Base-by-base conservation (phyloP, 2,329 filamentous ascomycete genomes). In the Alternaria sp. region DNA sequence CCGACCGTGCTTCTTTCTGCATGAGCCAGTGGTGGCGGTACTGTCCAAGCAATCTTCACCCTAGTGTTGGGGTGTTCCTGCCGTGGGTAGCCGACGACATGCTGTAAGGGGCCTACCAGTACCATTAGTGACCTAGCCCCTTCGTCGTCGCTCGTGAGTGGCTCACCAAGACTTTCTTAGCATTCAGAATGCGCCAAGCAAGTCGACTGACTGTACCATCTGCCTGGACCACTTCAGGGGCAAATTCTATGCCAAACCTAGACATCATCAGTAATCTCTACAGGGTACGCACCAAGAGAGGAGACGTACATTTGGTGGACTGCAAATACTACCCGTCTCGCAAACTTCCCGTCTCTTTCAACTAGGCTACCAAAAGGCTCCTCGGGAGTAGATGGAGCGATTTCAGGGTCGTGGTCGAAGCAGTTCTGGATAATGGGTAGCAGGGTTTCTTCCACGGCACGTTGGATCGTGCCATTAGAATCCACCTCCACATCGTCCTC, bases 181-280 rank as follows among this genome's bases (percentile, higher is more conserved):
- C 95, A 77, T 97, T 97, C 78, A 91, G 95, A 65, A 99, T 92
- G 73, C 95, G 87, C 94, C 94, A 97, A 6, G 94, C 93, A 65
- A 99, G 82, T 75, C 97, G 97, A 74, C 86, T 88, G 61, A 98
- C 92, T 69, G 90, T 96, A 6, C 95, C 93, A 81, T 99, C 95
- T 0, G 94, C 93, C 54, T 92, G 89, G 32, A 99, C 95, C 1
- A 98, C 94, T 45, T 93, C 92, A 0, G 94, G 90, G 2, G 95
- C 92, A 75, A 99, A 94, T 78, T 99, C 95, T 62, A 99, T 92
- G 53, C 94, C 95, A 77, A 99, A 91, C 85, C 85, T 87, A 41
- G 20, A 11, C 18, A 27, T 25, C 38, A 27, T 61, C 50, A 58
- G 40, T 54, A 22, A 11, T 25, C 11, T 43, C 9, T 25, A 12